These are phyloP conservation scores for Curvularia sp. DNA, from an alignment of 2,329 filamentous ascomycete species.

Conservation along the genomic window DNA sequence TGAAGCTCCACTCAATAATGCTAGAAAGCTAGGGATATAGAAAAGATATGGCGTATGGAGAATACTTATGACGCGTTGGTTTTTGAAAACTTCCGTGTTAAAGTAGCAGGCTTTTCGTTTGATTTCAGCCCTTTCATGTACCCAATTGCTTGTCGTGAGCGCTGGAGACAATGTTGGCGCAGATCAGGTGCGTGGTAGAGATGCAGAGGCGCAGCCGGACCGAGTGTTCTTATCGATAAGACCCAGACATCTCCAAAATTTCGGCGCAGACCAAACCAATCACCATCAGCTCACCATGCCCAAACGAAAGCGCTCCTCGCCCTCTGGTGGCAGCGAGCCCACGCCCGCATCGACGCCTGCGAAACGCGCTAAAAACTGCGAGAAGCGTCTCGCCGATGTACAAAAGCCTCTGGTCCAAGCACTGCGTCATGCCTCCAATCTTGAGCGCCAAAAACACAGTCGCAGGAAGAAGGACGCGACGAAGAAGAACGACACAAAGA, in stretches of 20 bases:
- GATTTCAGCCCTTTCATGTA: background rate
- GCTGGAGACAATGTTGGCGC: background rate
- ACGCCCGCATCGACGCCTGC: slow-evolving; percentile 11
- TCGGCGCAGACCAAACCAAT: slow-evolving; percentile 9
- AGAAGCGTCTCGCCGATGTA: slow-evolving; percentile 59
- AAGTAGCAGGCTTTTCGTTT: background rate
- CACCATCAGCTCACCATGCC: slow-evolving; percentile 34
- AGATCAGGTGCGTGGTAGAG: too few relatives aligned
- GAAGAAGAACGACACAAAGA: slow-evolving; percentile 53
- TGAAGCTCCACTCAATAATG: too few relatives aligned
- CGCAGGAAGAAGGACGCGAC: slow-evolving; percentile 66
- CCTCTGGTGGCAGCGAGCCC: slow-evolving; percentile 17
- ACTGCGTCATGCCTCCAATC: slow-evolving; percentile 75
- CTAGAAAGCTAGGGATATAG: too few relatives aligned
- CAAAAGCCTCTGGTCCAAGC: slow-evolving; percentile 67
- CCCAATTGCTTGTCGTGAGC: background rate
- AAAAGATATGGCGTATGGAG: too few relatives aligned
- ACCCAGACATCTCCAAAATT: slow-evolving; percentile 18
- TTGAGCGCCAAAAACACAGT: slow-evolving; percentile 77
- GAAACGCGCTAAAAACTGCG: slow-evolving; percentile 34
- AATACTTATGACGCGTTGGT: too few relatives aligned
- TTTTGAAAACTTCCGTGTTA: too few relatives aligned
- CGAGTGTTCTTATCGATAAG: slow-evolving; percentile 20
- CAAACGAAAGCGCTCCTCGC: slow-evolving; percentile 44
- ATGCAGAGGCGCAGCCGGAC: background rate